Base-by-base conservation (phyloP, 805 yeast species). In the Candida boleticola region DNA sequence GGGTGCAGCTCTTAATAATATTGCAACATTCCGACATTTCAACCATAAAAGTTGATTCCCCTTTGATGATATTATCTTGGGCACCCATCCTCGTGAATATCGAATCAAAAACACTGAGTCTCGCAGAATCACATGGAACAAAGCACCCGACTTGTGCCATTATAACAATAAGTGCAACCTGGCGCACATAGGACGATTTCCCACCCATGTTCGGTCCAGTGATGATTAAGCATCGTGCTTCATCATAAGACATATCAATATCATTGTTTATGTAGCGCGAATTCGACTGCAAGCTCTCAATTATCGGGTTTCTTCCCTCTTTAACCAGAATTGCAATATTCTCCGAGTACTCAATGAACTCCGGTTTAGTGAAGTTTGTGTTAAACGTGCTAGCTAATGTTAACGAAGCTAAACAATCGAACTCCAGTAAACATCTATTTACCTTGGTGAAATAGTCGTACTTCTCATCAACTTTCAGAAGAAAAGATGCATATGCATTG, bases 181-280 rank as follows among this genome's bases (percentile, higher is more conserved):
- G 89, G 39, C 86, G 74, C 13, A 85, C 87, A 52, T 80, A 82
- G 1, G 89, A 80, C 5, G 89, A 82, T 57, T 87, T 87, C 3
- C 95, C 95, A 7, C 95, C 95, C 89, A 86, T 85, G 50, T 86
- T 86, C 0, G 95, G 93, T 0, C 95, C 96, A 0, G 95, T 86
- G 18, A 89, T 77, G 13, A 89, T 71, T 41, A 82, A 66, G 2
- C 65, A 75, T 26, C 88, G 69, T 11, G 77, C 71, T 3, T 66
- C 58, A n/a, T 64, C 54, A 5, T 63, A 55, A 4, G 67, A 51
- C 66, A 89, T 75, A 5, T 57, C 42, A 4, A 83, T 73, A 48
- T 82, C 79, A 56, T 89, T 89, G 1, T 93, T 73, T 10, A 89
- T 86, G 55, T 80, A 85, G 22, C 52, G 49, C 2, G 54, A 54